Conservation (phyloP, 2,329 filamentous ascomycete genomes). For the Arachnomyces sp. region DNA sequence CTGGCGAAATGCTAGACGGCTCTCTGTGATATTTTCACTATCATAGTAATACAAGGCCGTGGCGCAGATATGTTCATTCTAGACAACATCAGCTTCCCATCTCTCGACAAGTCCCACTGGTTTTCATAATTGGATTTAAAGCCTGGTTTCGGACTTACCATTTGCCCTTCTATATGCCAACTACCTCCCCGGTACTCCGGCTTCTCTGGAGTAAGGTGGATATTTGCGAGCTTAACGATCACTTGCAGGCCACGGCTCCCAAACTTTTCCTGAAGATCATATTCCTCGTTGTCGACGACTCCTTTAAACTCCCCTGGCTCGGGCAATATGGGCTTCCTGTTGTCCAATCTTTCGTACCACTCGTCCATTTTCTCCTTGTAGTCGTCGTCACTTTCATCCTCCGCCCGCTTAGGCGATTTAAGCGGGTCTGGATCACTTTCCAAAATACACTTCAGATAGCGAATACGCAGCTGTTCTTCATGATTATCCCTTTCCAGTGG, state of each 20-base stretch:
- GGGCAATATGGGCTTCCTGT: background rate
- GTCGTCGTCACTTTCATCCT: too few relatives aligned
- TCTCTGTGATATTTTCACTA: conserved; percentile 4
- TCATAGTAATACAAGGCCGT: conserved; percentile 7
- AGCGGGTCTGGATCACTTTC: too few relatives aligned
- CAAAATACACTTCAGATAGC: too few relatives aligned
- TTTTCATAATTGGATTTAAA: background rate
- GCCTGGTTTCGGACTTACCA: conserved; percentile 13
- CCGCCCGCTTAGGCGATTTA: too few relatives aligned
- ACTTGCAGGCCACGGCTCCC: conserved; percentile 42
- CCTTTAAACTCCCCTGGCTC: background rate
- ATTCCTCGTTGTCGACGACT: background rate
- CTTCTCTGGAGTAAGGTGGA: conserved; percentile 53
- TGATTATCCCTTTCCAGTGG: conserved; percentile 7
- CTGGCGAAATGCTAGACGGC: conserved; percentile 6
- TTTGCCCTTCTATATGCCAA: conserved; percentile 41
- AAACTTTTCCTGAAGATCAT: background rate
- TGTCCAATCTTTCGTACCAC: background rate
- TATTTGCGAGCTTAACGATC: conserved; percentile 58
- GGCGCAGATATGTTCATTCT: conserved; percentile 9
- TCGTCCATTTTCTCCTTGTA: background rate
- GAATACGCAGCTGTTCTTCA: too few relatives aligned
- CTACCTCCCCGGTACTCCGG: conserved; percentile 44
- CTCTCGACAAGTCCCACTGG: background rate
- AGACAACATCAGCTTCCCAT: background rate